Evolutionary conservation across 331 rosid species (phyloP), one percentile per base, ranked within the genome.

Genomic region (Dryas integrifolia): DNA sequence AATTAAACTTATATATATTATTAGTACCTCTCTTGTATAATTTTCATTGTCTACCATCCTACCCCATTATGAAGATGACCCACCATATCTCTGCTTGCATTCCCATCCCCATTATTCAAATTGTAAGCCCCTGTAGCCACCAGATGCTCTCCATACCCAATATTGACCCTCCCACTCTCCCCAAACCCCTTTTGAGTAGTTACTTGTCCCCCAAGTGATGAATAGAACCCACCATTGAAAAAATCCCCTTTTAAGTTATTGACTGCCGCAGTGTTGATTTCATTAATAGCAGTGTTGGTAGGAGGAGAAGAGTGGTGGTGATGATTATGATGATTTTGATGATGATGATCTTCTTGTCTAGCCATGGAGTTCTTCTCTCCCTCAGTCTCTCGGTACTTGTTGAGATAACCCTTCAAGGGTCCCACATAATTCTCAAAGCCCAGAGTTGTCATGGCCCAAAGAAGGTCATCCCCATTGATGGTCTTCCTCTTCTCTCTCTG

Each of bases 391-490:
- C 97, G 86, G 51, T 84, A 90, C 69, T 81, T 92, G 79, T 82
- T 83, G 70, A 92, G 93, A 62, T 92, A 90, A 1, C 38, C 72
- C 82, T 90, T 92, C 84, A 92, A 74, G 63, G 93, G 92, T 38
- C 82, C 88, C 12, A 90, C 98, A 57, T 92, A 90, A 18, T 87
- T 91, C 51, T 92, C 97, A 62, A 92, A 92, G 0, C 98, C 98
- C 5, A 92, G 81, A 11, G 96, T 88, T 6, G 94, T 90, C 98
- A 92, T 90, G 44, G 98, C 97, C 98, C 98, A 92, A 5, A 92
- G 83, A 70, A 92, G 92, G 73, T 92, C 98, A 40, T 92, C 98
- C 3, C 98, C 98, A 43, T 92, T 90, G 66, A 90, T 87, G 1
- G 98, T 92, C 84, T 92, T 92, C 76, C 98, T 85, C 82, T 92